phyloP scores from a whole-genome alignment of 2,329 filamentous ascomycete genomes.

The Anthostomella pinea region DNA sequence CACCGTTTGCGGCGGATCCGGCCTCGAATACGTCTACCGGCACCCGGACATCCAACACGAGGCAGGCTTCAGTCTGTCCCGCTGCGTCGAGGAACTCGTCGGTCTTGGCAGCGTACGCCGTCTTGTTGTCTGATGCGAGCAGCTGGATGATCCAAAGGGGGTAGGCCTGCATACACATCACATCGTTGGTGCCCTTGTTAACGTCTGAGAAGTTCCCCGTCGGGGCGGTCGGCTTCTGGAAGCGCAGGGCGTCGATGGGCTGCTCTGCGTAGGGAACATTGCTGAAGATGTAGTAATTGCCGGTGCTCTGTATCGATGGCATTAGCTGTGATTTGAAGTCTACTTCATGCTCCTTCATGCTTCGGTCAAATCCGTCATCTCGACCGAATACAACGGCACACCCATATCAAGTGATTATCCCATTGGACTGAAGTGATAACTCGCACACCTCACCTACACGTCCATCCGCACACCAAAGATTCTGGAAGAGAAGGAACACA shows the following conservation, averaged over 20 bases:
- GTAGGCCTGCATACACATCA: constrained; percentile 31
- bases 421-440: neutral
- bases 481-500: constrained; percentile 9
- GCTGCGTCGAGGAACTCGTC: constrained; percentile 13
- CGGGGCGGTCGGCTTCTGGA: constrained; percentile 30
- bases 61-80: constrained; percentile 25
- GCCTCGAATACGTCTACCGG: constrained; percentile 13
- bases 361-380: neutral
- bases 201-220: constrained; percentile 24
- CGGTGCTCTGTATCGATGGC: constrained; percentile 22
- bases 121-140: constrained; percentile 9
- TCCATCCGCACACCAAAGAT: neutral
- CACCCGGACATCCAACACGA: constrained; percentile 22
- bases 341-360: neutral
- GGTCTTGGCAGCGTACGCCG: constrained; percentile 10
- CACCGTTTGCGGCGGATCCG: constrained; percentile 7
- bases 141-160: constrained; percentile 27
- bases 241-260: constrained; percentile 35
- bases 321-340: neutral
- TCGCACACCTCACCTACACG: neutral
- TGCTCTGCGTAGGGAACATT: constrained; percentile 38
- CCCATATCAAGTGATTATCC: too few species aligned
- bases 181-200: constrained; percentile 13
- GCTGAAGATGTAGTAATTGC: constrained; percentile 37
- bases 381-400: too few species aligned